These are phyloP conservation scores for Akanthomyces lecanii DNA, from an alignment of 2,329 filamentous ascomycete species.

Conservation along the genomic window DNA sequence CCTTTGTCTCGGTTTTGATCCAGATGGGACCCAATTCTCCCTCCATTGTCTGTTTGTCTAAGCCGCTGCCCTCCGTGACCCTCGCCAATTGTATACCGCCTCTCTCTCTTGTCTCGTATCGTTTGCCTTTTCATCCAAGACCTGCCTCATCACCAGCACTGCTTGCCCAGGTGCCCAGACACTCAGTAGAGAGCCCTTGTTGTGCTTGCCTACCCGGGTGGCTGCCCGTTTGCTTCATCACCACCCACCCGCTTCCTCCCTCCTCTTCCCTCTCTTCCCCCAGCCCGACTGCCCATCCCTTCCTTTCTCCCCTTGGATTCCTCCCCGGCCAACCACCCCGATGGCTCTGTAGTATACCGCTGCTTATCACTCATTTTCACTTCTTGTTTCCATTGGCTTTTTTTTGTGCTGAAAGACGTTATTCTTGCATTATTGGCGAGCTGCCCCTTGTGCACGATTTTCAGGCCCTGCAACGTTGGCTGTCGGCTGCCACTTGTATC, in stretches of 20 bases:
- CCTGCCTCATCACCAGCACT: too few relatives aligned
- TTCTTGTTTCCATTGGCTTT: not conserved
- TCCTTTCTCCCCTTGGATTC: not conserved
- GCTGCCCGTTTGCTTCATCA: slow-evolving; percentile 9
- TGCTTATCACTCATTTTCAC: slow-evolving; percentile 5
- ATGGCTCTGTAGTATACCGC: slow-evolving; percentile 10
- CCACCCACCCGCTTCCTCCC: slow-evolving; percentile 3
- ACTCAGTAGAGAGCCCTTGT: not conserved
- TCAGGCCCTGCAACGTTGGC: not conserved
- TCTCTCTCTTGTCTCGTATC: not conserved
- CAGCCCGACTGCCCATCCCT: not conserved
- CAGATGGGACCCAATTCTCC: not conserved
- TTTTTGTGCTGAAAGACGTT: not conserved
- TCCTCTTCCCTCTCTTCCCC: not conserved
- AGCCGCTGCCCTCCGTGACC: not conserved
- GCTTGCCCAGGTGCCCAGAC: not conserved
- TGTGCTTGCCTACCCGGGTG: not conserved
- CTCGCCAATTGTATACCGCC: not conserved
- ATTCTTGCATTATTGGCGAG: slow-evolving; percentile 7
- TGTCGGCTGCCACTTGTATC: slow-evolving; percentile 5
- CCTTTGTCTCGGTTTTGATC: not conserved
- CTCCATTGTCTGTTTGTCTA: not conserved
- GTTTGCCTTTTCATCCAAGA: too few relatives aligned
- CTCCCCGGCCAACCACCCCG: not conserved
- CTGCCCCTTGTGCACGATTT: not conserved